phyloP scores from a whole-genome alignment of 192 early-diverging fungal genomes.

The Coemansia sp. region DNA sequence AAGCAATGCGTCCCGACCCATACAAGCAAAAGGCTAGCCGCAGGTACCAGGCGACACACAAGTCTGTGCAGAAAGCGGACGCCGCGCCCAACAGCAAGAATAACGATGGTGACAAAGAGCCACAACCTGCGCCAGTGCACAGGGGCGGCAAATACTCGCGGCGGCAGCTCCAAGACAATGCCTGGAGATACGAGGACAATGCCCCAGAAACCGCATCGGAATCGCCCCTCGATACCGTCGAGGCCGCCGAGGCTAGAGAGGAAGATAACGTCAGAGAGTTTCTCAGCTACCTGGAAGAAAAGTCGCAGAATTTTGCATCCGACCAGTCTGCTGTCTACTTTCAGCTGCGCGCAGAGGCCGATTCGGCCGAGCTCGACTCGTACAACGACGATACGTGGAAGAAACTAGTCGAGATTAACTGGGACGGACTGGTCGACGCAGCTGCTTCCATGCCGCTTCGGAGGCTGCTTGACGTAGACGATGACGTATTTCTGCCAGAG shows the following conservation, averaged over 20 bases:
- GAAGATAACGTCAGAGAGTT: constrained; percentile 23
- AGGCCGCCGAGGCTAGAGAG: constrained; percentile 15
- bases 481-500: constrained; percentile 1
- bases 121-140: neutral
- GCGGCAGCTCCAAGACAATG: constrained; percentile 24
- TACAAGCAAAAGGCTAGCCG: constrained; percentile 52
- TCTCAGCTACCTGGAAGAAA: constrained; percentile 26
- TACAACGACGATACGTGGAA: constrained; percentile 16
- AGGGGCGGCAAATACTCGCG: constrained; percentile 9
- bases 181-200: constrained; percentile 18
- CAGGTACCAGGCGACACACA: constrained; percentile 27
- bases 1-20: constrained; percentile 41
- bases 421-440: constrained; percentile 9
- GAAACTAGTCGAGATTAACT: constrained; percentile 15
- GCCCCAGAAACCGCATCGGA: neutral
- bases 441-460: constrained; percentile 8
- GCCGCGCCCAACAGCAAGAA: neutral
- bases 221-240: neutral
- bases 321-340: constrained; percentile 34
- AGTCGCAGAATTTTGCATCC: constrained; percentile 6
- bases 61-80: neutral
- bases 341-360: constrained; percentile 27
- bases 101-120: neutral
- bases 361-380: constrained; percentile 7
- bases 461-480: constrained; percentile 10